phyloP scores from a whole-genome alignment of 768 basidiomycete species.

The Suillus tomentosus region DNA sequence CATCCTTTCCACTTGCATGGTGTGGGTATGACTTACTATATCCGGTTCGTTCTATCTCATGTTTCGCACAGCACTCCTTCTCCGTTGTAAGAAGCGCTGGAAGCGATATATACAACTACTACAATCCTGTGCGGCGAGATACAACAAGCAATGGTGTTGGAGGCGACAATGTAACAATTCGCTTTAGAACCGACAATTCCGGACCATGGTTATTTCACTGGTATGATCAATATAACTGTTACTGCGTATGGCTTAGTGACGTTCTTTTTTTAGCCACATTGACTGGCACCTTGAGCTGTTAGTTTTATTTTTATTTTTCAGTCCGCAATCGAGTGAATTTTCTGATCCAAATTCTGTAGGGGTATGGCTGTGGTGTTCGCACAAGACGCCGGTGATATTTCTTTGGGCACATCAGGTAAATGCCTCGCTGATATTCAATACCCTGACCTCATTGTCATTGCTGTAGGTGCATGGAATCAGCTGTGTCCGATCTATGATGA shows the following conservation, averaged over 20 bases:
- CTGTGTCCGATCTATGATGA: neutral
- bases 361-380: conserved; percentile 43
- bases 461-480: neutral
- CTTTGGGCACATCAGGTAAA: conserved; percentile 23
- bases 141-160: conserved; percentile 38
- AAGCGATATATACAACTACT: conserved; percentile 36
- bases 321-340: neutral
- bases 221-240: conserved; percentile 13
- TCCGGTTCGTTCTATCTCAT: neutral
- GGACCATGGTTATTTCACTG: conserved; percentile 58
- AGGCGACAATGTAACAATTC: conserved; percentile 49
- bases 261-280: conserved; percentile 33
- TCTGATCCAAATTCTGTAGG: conserved; percentile 39
- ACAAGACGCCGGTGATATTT: conserved; percentile 30
- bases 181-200: conserved; percentile 68
- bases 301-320: conserved; percentile 11
- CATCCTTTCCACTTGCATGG: conserved; percentile 26
- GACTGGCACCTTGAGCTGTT: conserved; percentile 39
- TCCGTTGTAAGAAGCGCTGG: conserved; percentile 43
- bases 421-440: neutral
- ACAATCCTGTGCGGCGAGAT: conserved; percentile 55
- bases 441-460: neutral
- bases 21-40: conserved; percentile 10
- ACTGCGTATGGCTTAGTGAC: neutral
- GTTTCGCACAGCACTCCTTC: conserved; percentile 38